Conservation (phyloP, 2,329 filamentous ascomycete genomes). For the Pseudogymnoascus sp. region DNA sequence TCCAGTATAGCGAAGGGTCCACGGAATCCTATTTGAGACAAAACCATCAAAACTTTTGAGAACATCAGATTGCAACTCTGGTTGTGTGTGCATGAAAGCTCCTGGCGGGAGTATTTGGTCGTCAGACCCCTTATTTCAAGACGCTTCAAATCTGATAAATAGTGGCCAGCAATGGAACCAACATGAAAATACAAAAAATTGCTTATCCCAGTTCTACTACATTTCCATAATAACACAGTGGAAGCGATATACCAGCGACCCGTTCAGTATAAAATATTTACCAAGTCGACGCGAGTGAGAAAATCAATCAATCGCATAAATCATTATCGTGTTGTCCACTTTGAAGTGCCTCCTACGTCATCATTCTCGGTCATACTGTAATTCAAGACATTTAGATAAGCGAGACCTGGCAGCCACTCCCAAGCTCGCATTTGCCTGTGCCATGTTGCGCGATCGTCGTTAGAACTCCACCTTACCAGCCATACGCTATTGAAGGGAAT, state of each 20-base stretch:
- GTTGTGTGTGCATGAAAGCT: not conserved
- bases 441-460: not conserved
- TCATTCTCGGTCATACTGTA: not conserved
- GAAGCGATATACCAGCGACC: not conserved
- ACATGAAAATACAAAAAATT: not conserved
- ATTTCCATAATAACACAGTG: not conserved
- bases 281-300: not conserved
- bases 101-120: not conserved
- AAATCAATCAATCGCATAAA: not conserved
- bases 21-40: not conserved
- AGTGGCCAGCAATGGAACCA: not conserved
- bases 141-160: not conserved
- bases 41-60: not conserved
- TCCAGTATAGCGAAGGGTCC: not conserved
- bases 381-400: not conserved
- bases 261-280: not conserved
- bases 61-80: not conserved
- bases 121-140: not conserved
- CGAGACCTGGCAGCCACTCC: not conserved
- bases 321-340: not conserved
- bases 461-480: constrained; percentile 4
- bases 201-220: not conserved
- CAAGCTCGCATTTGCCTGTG: constrained; percentile 3
- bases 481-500: constrained; percentile 1
- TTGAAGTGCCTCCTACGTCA: not conserved